Conservation (phyloP, 2,329 filamentous ascomycete genomes). For the Fusarium sp. region DNA sequence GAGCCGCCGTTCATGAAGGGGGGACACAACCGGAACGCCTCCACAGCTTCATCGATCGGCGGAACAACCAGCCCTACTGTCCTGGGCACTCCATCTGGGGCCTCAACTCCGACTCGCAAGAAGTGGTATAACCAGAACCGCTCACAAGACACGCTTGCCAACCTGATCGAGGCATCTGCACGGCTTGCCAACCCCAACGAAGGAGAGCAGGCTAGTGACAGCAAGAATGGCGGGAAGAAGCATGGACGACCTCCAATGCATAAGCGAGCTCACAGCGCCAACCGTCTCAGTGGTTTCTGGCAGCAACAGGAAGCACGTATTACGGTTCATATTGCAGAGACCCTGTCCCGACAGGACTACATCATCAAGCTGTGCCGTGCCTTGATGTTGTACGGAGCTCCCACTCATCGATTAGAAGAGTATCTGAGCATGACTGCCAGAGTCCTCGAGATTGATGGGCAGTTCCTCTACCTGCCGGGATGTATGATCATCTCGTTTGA, state of each 20-base stretch:
- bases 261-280: constrained; percentile 51
- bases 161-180: constrained; percentile 59
- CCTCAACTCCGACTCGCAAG: constrained; percentile 52
- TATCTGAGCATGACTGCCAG: constrained; percentile 88
- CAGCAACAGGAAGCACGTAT: constrained; percentile 59
- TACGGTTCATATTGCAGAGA: constrained; percentile 68
- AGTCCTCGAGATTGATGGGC: constrained; percentile 85
- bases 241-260: constrained; percentile 44
- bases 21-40: constrained; percentile 38
- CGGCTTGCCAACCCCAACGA: constrained; percentile 51
- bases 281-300: constrained; percentile 51
- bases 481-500: constrained; percentile 95
- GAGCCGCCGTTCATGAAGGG: constrained; percentile 39
- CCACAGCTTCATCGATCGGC: constrained; percentile 41
- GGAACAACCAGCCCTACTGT: constrained; percentile 49
- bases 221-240: constrained; percentile 43
- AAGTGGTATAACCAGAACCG: constrained; percentile 62
- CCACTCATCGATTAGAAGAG: constrained; percentile 89
- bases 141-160: constrained; percentile 59
- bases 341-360: constrained; percentile 82
- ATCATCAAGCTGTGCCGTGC: constrained; percentile 85
- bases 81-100: constrained; percentile 50
- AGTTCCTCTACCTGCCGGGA: constrained; percentile 89
- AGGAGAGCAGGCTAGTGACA: constrained; percentile 19
- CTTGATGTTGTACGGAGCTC: constrained; percentile 88